phyloP scores from a whole-genome alignment of 345 rosid genomes.

The Hypericum perforatum region DNA sequence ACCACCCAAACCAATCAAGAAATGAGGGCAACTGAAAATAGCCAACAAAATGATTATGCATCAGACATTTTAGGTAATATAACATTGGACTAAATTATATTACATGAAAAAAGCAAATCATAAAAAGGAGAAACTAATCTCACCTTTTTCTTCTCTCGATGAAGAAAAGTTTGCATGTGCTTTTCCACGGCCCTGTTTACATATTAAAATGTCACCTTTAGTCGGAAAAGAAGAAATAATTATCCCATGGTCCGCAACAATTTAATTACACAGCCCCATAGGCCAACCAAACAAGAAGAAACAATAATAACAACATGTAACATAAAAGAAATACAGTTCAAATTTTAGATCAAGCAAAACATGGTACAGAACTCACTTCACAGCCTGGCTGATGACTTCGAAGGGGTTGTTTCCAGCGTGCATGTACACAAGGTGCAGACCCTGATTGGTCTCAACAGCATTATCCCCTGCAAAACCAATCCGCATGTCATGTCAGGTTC shows the following conservation, averaged over 20 bases:
- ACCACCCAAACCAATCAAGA: slow-evolving; percentile 98
- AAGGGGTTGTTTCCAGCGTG: slow-evolving; percentile 95
- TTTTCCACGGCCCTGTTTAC: slow-evolving; percentile 65
- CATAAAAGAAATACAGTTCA: too few species aligned
- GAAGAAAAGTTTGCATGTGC: slow-evolving; percentile 78
- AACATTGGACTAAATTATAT: neutral
- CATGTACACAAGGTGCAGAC: slow-evolving; percentile 76
- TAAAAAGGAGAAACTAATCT: neutral
- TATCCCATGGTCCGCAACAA: too few species aligned
- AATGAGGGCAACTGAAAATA: slow-evolving; percentile 62
- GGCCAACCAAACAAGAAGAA: too few species aligned
- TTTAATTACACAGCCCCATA: too few species aligned
- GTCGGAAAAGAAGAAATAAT: too few species aligned
- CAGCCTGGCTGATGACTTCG: slow-evolving; percentile 86
- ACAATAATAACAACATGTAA: neutral
- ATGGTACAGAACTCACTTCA: slow-evolving; percentile 44
- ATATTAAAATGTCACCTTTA: neutral
- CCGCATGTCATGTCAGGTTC: slow-evolving; percentile 24
- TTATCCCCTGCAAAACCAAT: slow-evolving; percentile 76
- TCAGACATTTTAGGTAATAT: too few species aligned
- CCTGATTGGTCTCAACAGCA: slow-evolving; percentile 78
- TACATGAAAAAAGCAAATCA: neutral
- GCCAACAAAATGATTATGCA: slow-evolving; percentile 7
- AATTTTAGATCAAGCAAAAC: neutral
- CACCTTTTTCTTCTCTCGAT: slow-evolving; percentile 84